These are phyloP conservation scores for Colletotrichum coccodes DNA, from an alignment of 2,329 filamentous ascomycete species.

Conservation along the genomic window DNA sequence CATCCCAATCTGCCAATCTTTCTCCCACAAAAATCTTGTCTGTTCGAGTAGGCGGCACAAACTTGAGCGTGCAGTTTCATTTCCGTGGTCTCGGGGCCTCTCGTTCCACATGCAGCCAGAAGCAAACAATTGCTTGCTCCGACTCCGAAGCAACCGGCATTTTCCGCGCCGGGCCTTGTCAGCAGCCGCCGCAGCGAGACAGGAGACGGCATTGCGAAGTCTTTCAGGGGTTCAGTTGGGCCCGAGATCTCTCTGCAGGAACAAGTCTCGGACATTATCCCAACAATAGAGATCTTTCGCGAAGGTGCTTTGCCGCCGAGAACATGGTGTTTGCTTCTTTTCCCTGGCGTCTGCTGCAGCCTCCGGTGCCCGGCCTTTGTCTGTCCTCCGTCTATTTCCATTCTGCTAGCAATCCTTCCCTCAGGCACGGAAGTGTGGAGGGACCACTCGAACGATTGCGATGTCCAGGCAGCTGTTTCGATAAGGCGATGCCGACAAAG, in stretches of 20 bases:
- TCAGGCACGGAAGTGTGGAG: neutral
- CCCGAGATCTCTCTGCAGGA: neutral
- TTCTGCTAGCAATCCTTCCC: neutral
- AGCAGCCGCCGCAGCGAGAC: too few relatives aligned
- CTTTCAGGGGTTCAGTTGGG: neutral
- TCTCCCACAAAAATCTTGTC: neutral
- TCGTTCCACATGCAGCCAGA: neutral
- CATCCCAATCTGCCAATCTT: too few relatives aligned
- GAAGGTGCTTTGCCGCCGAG: neutral
- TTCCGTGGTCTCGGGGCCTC: too few relatives aligned
- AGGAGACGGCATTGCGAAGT: neutral
- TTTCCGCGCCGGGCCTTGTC: neutral
- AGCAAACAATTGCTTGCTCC: neutral
- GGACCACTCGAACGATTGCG: neutral
- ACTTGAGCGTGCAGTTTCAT: neutral
- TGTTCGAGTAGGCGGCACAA: neutral
- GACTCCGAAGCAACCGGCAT: neutral
- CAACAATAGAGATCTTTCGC: neutral
- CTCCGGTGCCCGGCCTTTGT: neutral
- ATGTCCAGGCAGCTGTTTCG: too few relatives aligned
- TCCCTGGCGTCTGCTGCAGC: too few relatives aligned
- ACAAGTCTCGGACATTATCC: neutral
- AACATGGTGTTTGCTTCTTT: constrained; percentile 19
- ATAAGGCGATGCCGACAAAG: neutral
- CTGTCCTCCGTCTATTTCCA: neutral